Evolutionary conservation across 2,329 filamentous ascomycete genomes (phyloP), one percentile per base, ranked within the genome.

Genomic region (Aureobasidium sp.): DNA sequence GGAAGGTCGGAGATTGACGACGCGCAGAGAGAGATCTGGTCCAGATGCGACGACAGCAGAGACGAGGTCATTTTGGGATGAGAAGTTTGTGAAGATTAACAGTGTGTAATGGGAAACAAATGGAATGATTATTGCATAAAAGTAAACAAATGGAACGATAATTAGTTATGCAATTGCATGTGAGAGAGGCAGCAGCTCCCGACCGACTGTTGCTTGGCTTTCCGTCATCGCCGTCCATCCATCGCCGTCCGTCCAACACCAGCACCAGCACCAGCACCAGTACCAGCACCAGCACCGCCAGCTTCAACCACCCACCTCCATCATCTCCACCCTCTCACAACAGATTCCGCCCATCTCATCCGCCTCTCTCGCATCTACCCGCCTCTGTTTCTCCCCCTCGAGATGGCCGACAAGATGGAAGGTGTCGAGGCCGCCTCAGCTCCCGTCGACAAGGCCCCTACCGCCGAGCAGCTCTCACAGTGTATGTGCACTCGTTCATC

Each of bases 351-450:
- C 24, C 8, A 17, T 32, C 6, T 21, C 16, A 21, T 42, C 38
- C 12, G 6, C n/a, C 32, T 21, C 37, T 21, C 37, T 39, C 19
- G 14, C 22, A 35, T n/a, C 39, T 40, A 50, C 44, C 50, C 40
- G 54, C 48, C 34, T n/a, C 45, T 49, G 45, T 22, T 8, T 37
- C 24, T n/a, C 16, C 29, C 25, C 14, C 35, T 30, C 57, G 63
- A 52, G 54, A 76, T 76, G 74, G 72, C 72, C 57, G 73, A 76
- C 60, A 71, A 69, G 64, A 76, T 76, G 74, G 74, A 76, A 68
- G 70, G 69, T 60, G 69, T 72, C 59, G 69, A 70, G 59, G 59
- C 62, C 53, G 51, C 57, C 45, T 50, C 54, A 35, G 51, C 52
- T 45, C 55, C 56, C 25, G 34, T 42, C 41, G 41, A 54, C 42